Evolutionary conservation across 768 basidiomycete genomes (phyloP), one percentile per base, ranked within the genome.

Genomic region (Lentinula raphanica): DNA sequence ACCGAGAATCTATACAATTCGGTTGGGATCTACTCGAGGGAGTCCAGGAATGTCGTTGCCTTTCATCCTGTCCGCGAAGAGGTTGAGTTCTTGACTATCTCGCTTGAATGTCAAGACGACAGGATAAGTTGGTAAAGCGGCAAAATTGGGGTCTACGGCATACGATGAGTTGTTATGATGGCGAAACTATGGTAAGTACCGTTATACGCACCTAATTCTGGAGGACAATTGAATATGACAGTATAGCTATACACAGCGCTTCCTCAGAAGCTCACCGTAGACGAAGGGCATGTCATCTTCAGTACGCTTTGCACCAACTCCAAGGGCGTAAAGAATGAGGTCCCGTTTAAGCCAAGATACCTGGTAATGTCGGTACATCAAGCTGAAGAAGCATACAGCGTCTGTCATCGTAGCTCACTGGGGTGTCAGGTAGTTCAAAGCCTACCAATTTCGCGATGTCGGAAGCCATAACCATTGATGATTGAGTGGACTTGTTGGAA

Each of bases 321-420:
- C 90, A 21, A 85, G 74, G 12, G 90, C 88, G 62, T 93, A 95
- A 1, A 83, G 80, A 59, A 95, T 72, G 21, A 93, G 73, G 71
- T 95, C 92, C 50, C 91, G 82, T 71, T 86, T 85, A 67, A 89
- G 92, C 92, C 92, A 95, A 0, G 81, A 71, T 25, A 91, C 92
- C 90, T 92, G 48, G 3, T n/a, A n/a, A n/a, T n/a, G n/a, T n/a
- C 27, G 17, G 19, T 25, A 29, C 25, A 21, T 29, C 25, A 12
- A 49, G 19, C 8, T 55, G n/a, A n/a, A 25, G n/a, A 44, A 35
- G 56, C 3, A 54, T 45, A 23, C 3, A 11, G 11, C 19, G 32
- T 8, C 3, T 13, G 13, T 7, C 27, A 31, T 36, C 7, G 38
- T 9, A 4, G 72, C 78, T 56, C 17, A 91, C 88, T 31, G 83